These are phyloP conservation scores for Lactuca saligna DNA, from an alignment of 129 eudicot species.

Conservation along the genomic window DNA sequence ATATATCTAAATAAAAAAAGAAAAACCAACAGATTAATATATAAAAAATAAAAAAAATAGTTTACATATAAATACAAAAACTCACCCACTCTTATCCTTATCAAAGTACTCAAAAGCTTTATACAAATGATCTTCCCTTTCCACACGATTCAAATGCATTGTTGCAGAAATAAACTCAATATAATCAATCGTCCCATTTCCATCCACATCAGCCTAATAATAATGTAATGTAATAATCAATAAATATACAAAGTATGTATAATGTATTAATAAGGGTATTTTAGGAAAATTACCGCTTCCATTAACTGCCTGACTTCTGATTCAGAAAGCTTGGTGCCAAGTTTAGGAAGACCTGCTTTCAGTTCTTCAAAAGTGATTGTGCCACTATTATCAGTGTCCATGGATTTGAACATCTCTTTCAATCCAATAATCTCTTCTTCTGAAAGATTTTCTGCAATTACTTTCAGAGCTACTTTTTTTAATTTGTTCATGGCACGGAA, in stretches of 20 bases:
- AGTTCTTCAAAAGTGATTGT: conserved; percentile 92
- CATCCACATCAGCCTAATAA: conserved; percentile 91
- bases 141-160: conserved; percentile 95
- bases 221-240: background rate
- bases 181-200: conserved; percentile 94
- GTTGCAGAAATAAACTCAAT: conserved; percentile 94
- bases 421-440: conserved; percentile 95
- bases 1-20: conserved; percentile 55
- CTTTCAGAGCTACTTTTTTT: conserved; percentile 95
- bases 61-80: conserved; percentile 11
- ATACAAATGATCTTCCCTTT: conserved; percentile 87
- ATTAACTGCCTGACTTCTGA: conserved; percentile 86
- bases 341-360: conserved; percentile 87
- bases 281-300: conserved; percentile 73
- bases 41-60: conserved; percentile 2
- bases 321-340: conserved; percentile 92
- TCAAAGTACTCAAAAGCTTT: conserved; percentile 92
- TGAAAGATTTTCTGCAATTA: conserved; percentile 91
- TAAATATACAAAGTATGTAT: conserved; percentile 2
- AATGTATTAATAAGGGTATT: background rate
- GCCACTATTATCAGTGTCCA: conserved; percentile 93
- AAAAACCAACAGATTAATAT: background rate
- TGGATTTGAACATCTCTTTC: conserved; percentile 94
- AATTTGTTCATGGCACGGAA: conserved; percentile 99
- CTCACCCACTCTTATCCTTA: conserved; percentile 88